Conservation (phyloP, 345 rosid genomes). For the Cardamine occulta region DNA sequence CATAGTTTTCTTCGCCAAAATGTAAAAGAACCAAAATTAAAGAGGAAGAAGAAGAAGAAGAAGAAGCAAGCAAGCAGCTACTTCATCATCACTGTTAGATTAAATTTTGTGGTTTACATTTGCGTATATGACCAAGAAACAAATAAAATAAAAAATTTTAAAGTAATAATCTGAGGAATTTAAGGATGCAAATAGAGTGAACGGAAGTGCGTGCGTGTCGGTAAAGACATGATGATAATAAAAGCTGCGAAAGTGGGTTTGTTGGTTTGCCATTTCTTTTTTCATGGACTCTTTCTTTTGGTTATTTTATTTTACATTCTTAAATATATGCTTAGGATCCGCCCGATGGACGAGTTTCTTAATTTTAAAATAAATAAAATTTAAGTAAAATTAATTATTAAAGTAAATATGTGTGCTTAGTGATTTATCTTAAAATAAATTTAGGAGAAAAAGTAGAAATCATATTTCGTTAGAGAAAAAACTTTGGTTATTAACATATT, state of each 20-base stretch:
- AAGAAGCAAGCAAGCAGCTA: slow-evolving; percentile 21
- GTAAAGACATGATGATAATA: slow-evolving; percentile 21
- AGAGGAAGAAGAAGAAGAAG: slow-evolving; percentile 23
- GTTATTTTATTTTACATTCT: not conserved
- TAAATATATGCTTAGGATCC: no score
- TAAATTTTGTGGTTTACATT: slow-evolving; percentile 22
- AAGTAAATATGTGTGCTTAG: not conserved
- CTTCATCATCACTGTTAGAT: slow-evolving; percentile 18
- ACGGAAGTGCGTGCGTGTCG: slow-evolving; percentile 43
- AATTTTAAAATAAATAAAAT: no score
- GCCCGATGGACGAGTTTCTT: no score
- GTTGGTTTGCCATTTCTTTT: slow-evolving; percentile 20
- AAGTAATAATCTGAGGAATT: slow-evolving; percentile 10
- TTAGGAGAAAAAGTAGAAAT: no score
- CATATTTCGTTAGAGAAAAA: no score
- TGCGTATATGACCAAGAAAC: slow-evolving; percentile 13
- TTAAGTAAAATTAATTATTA: no score
- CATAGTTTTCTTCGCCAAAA: slow-evolving; percentile 22
- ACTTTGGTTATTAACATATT: no score
- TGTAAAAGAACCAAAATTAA: not conserved
- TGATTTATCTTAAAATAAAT: no score
- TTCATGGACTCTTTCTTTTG: not conserved
- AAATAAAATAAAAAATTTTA: not conserved
- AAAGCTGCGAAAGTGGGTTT: slow-evolving; percentile 42
- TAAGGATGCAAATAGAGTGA: slow-evolving; percentile 40